Evolutionary conservation across 140 eudicot species (phyloP).

Genomic region (Flaveria floridana): DNA sequence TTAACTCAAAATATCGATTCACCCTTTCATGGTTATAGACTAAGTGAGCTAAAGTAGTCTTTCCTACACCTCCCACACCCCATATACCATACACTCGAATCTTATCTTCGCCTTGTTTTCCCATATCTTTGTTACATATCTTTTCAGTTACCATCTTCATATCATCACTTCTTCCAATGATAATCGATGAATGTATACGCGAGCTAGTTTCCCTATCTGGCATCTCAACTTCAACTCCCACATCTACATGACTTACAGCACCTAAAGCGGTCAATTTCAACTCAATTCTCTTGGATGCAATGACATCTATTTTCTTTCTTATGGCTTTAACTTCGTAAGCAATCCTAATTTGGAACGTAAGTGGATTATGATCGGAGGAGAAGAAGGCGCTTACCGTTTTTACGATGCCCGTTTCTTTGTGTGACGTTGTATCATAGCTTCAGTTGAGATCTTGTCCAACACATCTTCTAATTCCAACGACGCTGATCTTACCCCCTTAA

Average conservation of each 20-base stretch:
- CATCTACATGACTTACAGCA: not conserved
- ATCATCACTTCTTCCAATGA: not conserved
- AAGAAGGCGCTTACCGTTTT: slow-evolving; percentile 20
- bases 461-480: slow-evolving; percentile 3
- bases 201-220: slow-evolving; percentile 17
- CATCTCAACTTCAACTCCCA: not conserved
- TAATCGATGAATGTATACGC: not conserved
- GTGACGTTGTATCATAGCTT: not conserved
- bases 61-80: slow-evolving; percentile 28
- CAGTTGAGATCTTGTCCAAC: slow-evolving; percentile 9
- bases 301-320: not conserved
- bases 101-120: not conserved
- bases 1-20: not conserved
- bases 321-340: slow-evolving; percentile 16
- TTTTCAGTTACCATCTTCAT: not conserved
- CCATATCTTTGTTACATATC: slow-evolving; percentile 3
- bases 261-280: not conserved
- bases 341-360: not conserved
- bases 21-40: slow-evolving; percentile 17
- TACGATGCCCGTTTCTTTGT: not conserved
- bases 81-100: slow-evolving; percentile 13
- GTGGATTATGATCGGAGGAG: not conserved
- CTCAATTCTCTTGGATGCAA: slow-evolving; percentile 3
- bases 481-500: not conserved
- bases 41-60: slow-evolving; percentile 20